A percentile compares a stretch with the other conserved stretches of the same genome.
Evolutionary conservation across 306 rosid species (phyloP).

Genomic region (Erythrophleum fordii): DNA sequence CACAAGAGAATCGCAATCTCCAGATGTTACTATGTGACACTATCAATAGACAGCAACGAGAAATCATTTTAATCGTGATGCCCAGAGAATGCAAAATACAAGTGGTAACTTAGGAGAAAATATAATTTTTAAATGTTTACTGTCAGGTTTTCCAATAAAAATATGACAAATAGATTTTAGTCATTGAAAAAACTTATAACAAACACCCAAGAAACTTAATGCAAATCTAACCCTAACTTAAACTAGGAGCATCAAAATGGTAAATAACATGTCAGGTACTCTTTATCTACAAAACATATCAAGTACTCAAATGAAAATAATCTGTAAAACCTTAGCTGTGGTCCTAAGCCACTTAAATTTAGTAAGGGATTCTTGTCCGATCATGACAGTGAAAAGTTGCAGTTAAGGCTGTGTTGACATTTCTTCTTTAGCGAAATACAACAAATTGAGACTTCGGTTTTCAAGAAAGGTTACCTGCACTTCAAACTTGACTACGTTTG

Average conservation of each 20-base stretch:
- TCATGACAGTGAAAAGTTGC: neutral
- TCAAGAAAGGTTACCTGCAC: slow-evolving; percentile 69
- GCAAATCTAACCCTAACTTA: neutral
- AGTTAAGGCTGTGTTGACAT: neutral
- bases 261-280: neutral
- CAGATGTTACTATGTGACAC: neutral
- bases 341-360: neutral
- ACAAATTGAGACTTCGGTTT: slow-evolving; percentile 13
- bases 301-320: neutral
- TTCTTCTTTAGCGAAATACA: slow-evolving; percentile 9
- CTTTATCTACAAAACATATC: neutral
- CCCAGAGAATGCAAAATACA: slow-evolving; percentile 11
- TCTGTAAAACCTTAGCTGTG: neutral
- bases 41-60: slow-evolving; percentile 7
- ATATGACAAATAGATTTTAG: neutral
- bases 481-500: slow-evolving; percentile 91
- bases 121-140: neutral
- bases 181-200: neutral
- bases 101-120: neutral
- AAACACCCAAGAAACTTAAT: neutral
- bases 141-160: neutral
- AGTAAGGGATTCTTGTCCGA: neutral
- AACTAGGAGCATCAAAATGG: neutral
- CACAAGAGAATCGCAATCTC: neutral
- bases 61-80: neutral